Percentiles rank a stretch among this genome's conserved stretches.
Conservation (phyloP, 2,329 filamentous ascomycete genomes). For the Fusarium sp. region DNA sequence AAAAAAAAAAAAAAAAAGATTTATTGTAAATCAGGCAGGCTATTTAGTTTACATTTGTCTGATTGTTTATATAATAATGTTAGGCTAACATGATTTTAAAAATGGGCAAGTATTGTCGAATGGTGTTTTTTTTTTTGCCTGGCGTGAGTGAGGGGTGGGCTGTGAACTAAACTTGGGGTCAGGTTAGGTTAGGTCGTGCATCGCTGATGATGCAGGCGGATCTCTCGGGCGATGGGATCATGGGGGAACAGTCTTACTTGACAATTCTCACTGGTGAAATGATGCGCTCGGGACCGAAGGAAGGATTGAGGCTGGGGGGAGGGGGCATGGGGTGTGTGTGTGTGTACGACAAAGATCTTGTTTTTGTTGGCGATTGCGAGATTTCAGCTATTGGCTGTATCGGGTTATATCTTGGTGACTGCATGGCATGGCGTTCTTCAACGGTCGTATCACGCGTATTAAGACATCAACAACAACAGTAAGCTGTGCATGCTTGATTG, state of each 20-base stretch:
- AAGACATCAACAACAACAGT: background rate
- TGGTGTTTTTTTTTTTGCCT: background rate
- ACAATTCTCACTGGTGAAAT: background rate
- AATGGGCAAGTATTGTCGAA: background rate
- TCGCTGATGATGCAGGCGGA: conserved; percentile 3
- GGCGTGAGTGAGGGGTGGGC: conserved; percentile 11
- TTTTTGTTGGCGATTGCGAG: conserved; percentile 24
- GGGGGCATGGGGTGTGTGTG: background rate
- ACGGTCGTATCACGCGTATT: background rate
- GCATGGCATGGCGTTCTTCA: conserved; percentile 2
- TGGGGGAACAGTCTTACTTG: background rate
- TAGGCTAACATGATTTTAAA: background rate
- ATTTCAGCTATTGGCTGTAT: conserved; percentile 26
- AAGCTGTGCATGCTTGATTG: conserved; percentile 21
- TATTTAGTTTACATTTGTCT: background rate
- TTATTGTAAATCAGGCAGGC: no score
- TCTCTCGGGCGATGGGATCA: conserved; percentile 11
- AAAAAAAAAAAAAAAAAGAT: no score
- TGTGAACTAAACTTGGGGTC: conserved; percentile 4
- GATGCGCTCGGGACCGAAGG: conserved; percentile 24
- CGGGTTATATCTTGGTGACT: conserved; percentile 11
- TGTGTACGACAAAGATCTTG: background rate
- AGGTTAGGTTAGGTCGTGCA: background rate
- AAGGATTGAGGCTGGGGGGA: conserved; percentile 1
- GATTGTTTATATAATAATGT: background rate